Base-by-base conservation (phyloP, 163 green algal species). In the Chlorella variabilis region DNA sequence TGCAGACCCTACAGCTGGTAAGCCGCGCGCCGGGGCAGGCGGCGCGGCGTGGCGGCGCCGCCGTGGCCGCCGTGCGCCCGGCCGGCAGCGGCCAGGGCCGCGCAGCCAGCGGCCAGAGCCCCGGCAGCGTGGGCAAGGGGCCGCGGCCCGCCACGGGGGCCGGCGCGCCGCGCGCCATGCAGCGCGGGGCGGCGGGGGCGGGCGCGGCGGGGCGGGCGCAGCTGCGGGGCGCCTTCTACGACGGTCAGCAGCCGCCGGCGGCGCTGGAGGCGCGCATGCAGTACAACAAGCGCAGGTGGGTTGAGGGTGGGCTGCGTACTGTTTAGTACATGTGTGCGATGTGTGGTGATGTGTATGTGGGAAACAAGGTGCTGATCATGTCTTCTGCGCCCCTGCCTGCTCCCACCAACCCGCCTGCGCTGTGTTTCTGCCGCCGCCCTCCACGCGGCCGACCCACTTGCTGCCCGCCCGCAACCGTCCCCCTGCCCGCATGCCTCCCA, bases 271-370 rank as follows among this genome's bases (percentile, higher is more conserved):
- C 39, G 0, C 59, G 59, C 41, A 81, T 81, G 75, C 75, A 49
- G 20, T 81, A 73, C 77, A 77, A 77, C 65, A 83, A 83, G 77
- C 77, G 77, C 59, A 68, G 77, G 77, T 83, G 65, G 1, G 75
- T 20, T 1, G 75, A 6, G 68, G 9, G 68, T 56, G 34, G n/a
- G n/a, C n/a, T n/a, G n/a, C n/a, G n/a, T n/a, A n/a, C n/a, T n/a
- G n/a, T n/a, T n/a, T 54, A 23, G 45, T 54, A 54, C 45, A 54
- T 11, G 15, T 11, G 11, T 23, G 45, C 15, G 45, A 54, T 63
- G 54, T n/a, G 54, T 63, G 54, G 18, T n/a, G 18, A 15, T 54
- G 45, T 54, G 45, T 54, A 15, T 54, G 45, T 54, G 45, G n/a
- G n/a, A n/a, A n/a, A n/a, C n/a, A n/a, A n/a, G n/a, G n/a, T n/a